A percentile compares a stretch with the other conserved stretches of the same genome.
phyloP scores from a whole-genome alignment of 2,329 filamentous ascomycete genomes.

The Trichoderma afroharzianum region DNA sequence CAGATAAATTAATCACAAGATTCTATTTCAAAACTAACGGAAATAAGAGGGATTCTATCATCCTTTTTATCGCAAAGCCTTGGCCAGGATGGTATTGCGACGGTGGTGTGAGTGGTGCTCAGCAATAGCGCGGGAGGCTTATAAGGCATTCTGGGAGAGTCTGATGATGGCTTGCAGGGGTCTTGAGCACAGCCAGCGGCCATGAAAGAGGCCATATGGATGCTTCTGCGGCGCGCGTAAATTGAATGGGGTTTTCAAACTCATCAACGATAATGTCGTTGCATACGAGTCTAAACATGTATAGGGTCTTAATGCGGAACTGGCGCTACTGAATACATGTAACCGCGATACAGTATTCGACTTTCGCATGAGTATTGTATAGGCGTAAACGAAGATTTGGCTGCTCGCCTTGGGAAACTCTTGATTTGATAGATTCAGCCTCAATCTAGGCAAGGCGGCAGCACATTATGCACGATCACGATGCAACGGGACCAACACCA shows the following conservation, averaged over 20 bases:
- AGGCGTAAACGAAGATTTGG: neutral
- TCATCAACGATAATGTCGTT: neutral
- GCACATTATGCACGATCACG: neutral
- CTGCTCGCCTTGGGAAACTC: neutral
- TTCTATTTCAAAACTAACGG: neutral
- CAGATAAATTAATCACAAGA: neutral
- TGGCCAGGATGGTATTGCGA: neutral
- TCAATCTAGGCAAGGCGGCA: neutral
- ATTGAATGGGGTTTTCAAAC: neutral
- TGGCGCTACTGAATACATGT: neutral
- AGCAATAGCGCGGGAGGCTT: neutral
- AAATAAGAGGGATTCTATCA: neutral
- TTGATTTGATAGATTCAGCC: neutral
- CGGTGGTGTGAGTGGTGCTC: neutral
- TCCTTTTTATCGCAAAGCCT: neutral
- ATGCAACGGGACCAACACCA: neutral
- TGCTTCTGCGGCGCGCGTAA: neutral
- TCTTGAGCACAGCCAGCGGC: neutral
- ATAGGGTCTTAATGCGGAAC: neutral
- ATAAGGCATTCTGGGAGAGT: neutral
- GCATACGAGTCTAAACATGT: neutral
- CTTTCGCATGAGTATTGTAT: neutral
- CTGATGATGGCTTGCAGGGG: neutral
- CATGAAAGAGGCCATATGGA: neutral
- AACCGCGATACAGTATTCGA: neutral